phyloP scores from a whole-genome alignment of 768 basidiomycete genomes.

The Mycena galopus region DNA sequence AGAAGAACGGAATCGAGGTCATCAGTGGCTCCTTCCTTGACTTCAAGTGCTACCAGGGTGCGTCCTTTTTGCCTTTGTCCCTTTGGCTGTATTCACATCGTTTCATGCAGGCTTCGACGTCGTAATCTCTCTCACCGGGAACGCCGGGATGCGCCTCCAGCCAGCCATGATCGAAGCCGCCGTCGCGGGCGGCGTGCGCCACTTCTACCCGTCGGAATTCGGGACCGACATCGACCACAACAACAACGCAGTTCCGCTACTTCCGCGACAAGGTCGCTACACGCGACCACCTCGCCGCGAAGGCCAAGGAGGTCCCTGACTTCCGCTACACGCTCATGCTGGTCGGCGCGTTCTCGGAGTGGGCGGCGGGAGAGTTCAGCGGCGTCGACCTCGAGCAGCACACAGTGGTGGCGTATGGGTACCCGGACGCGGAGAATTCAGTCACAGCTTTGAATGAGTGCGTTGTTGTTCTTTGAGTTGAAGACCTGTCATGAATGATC shows the following conservation, averaged over 20 bases:
- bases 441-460: constrained; percentile 10
- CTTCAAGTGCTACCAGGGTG: constrained; percentile 17
- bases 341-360: constrained; percentile 9
- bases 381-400: constrained; percentile 9
- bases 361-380: neutral
- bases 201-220: constrained; percentile 27
- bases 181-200: constrained; percentile 15
- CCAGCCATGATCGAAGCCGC: constrained; percentile 22
- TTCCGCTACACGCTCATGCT: constrained; percentile 23
- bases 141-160: constrained; percentile 5
- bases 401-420: constrained; percentile 6
- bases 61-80: neutral
- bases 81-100: too few relatives aligned
- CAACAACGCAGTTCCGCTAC: constrained; percentile 6
- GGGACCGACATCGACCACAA: neutral
- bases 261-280: constrained; percentile 26
- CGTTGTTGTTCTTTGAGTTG: neutral
- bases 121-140: constrained; percentile 8
- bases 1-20: constrained; percentile 15
- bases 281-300: constrained; percentile 14
- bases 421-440: constrained; percentile 12
- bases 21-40: constrained; percentile 14
- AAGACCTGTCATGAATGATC: neutral
- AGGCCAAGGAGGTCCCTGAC: neutral
- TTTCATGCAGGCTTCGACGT: constrained; percentile 24